These are phyloP conservation scores for Chlamydomonas eustigma DNA, from an alignment of 139 green algal genomes.

Conservation along the genomic window DNA sequence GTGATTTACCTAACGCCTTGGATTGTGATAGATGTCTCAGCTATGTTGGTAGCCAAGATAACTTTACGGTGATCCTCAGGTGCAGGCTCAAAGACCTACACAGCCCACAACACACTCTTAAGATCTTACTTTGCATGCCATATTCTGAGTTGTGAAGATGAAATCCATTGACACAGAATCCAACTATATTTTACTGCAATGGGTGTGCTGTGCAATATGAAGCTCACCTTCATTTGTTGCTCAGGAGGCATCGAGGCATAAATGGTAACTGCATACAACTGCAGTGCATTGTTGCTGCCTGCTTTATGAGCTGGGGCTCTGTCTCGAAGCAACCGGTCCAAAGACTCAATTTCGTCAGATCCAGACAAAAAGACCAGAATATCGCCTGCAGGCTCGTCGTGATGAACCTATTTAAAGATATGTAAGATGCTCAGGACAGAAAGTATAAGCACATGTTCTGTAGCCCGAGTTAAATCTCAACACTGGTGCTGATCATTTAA, in stretches of 20 bases:
- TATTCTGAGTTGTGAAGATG: too few relatives aligned
- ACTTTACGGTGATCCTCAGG: constrained; percentile 63
- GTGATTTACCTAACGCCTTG: constrained; percentile 50
- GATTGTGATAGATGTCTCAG: constrained; percentile 91
- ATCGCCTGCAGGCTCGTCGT: constrained; percentile 67
- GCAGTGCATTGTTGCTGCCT: background rate
- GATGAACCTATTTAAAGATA: constrained; percentile 72
- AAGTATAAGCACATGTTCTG: too few relatives aligned
- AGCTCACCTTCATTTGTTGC: constrained; percentile 66
- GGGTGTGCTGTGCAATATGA: too few relatives aligned
- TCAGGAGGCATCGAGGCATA: constrained; percentile 80
- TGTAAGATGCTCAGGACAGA: too few relatives aligned
- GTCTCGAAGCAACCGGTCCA: constrained; percentile 58
- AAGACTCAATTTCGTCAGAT: constrained; percentile 83
- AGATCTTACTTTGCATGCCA: too few relatives aligned
- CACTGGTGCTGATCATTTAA: too few relatives aligned
- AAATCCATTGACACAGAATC: too few relatives aligned
- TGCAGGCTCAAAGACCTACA: constrained; percentile 69
- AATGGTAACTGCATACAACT: constrained; percentile 62
- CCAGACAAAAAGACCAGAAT: constrained; percentile 91
- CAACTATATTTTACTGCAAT: too few relatives aligned
- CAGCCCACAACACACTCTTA: background rate
- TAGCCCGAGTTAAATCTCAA: too few relatives aligned
- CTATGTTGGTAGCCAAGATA: constrained; percentile 92
- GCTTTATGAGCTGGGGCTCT: background rate